Percentiles rank a stretch among this genome's conserved stretches.
phyloP scores from a whole-genome alignment of 2,329 filamentous ascomycete species.

The Alternaria triticina region DNA sequence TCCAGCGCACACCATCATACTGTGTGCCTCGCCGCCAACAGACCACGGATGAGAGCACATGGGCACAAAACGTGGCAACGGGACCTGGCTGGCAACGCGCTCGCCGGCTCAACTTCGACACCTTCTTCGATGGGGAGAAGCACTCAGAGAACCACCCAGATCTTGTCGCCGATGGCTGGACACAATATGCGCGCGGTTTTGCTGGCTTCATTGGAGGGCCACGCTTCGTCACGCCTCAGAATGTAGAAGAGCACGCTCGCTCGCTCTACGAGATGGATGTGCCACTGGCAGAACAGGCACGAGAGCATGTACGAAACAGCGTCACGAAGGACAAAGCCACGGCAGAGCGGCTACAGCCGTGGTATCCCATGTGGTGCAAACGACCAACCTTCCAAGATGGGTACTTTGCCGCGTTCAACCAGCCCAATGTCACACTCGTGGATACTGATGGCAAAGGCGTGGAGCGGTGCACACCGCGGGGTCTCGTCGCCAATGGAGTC shows the following conservation, averaged over 20 bases:
- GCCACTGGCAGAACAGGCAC: slow-evolving; percentile 2
- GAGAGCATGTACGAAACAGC: not conserved
- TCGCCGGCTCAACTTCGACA: slow-evolving; percentile 53
- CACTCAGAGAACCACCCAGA: slow-evolving; percentile 43
- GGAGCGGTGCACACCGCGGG: slow-evolving; percentile 52
- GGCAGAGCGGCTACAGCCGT: slow-evolving; percentile 61
- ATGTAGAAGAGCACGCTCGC: not conserved
- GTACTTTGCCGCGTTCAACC: slow-evolving; percentile 65
- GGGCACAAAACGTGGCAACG: slow-evolving; percentile 40
- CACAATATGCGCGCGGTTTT: slow-evolving; percentile 22
- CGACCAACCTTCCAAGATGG: slow-evolving; percentile 66
- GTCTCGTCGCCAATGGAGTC: slow-evolving; percentile 54
- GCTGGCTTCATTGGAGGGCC: slow-evolving; percentile 23
- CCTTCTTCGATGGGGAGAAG: slow-evolving; percentile 27
- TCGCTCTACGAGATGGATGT: slow-evolving; percentile 3
- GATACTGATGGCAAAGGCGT: slow-evolving; percentile 64
- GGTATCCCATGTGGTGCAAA: slow-evolving; percentile 69
- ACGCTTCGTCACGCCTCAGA: slow-evolving; percentile 7
- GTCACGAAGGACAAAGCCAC: slow-evolving; percentile 57
- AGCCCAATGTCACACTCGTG: slow-evolving; percentile 62
- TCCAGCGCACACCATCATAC: slow-evolving; percentile 53
- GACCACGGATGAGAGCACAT: slow-evolving; percentile 53
- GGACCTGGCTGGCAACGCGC: slow-evolving; percentile 57
- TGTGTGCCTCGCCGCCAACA: slow-evolving; percentile 46
- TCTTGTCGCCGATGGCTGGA: slow-evolving; percentile 59